These are phyloP conservation scores for Pseudotsuga menziesii DNA, from an alignment of 75 land plant genomes.

Conservation along the genomic window DNA sequence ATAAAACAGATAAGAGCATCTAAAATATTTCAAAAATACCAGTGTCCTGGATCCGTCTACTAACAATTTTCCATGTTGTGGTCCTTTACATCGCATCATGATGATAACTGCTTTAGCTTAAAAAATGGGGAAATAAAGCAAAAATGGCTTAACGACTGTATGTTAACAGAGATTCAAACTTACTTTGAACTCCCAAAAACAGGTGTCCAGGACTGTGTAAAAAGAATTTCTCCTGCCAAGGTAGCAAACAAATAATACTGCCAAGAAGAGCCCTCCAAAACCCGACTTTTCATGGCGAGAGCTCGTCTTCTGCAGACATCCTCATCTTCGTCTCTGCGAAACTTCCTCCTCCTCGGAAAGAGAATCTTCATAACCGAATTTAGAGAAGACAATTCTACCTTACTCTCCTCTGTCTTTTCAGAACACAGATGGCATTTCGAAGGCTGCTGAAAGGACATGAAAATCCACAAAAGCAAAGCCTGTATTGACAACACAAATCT, in stretches of 20 bases:
- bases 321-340: conserved; percentile 9
- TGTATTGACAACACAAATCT: conserved; percentile 14
- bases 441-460: conserved; percentile 31
- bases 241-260: conserved; percentile 34
- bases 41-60: no score
- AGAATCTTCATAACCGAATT: background rate
- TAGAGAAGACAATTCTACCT: background rate
- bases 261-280: conserved; percentile 18
- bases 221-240: conserved; percentile 51
- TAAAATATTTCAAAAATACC: no score
- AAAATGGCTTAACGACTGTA: no score
- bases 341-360: background rate
- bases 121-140: no score
- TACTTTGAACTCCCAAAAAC: conserved; percentile 23
- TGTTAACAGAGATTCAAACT: background rate
- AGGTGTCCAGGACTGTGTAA: conserved; percentile 77
- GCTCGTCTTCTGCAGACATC: conserved; percentile 32
- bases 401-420: background rate
- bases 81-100: no score
- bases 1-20: no score
- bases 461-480: conserved; percentile 15
- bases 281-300: conserved; percentile 21
- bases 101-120: no score
- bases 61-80: no score
- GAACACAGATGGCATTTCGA: background rate